phyloP scores from a whole-genome alignment of 2,329 filamentous ascomycete species.

The Pyrenophora graminea region DNA sequence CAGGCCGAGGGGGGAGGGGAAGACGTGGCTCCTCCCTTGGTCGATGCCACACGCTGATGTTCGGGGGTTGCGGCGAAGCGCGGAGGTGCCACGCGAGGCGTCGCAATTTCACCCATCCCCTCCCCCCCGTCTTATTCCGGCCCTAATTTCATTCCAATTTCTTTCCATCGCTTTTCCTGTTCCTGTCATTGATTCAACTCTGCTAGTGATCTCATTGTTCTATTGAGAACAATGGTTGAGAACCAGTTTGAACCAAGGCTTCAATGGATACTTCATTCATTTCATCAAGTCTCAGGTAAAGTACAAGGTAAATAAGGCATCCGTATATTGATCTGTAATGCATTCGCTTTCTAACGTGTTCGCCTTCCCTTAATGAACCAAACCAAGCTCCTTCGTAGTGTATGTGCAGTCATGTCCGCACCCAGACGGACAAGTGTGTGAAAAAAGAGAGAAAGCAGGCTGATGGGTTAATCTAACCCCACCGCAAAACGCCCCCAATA shows the following conservation, averaged over 20 bases:
- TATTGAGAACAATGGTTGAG: too few species aligned
- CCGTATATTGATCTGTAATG: conserved; percentile 41
- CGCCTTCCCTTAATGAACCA: conserved; percentile 35
- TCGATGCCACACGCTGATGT: conserved; percentile 6
- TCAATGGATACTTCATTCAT: too few species aligned
- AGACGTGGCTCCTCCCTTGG: background rate
- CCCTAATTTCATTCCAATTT: background rate
- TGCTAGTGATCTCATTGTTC: too few species aligned
- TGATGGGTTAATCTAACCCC: conserved; percentile 30
- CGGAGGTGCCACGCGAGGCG: conserved; percentile 22
- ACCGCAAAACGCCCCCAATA: conserved; percentile 32
- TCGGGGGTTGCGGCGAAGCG: conserved; percentile 31
- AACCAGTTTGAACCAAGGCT: too few species aligned
- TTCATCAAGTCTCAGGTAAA: background rate
- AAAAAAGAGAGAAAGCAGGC: conserved; percentile 33
- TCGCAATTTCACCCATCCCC: conserved; percentile 8
- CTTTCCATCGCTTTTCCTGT: background rate
- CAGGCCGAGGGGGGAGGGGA: background rate
- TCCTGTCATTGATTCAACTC: too few species aligned
- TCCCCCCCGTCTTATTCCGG: conserved; percentile 10
- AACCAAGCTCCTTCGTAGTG: conserved; percentile 39
- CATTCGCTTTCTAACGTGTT: conserved; percentile 47
- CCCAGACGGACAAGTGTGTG: conserved; percentile 24
- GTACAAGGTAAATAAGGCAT: conserved; percentile 16
- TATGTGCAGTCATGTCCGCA: conserved; percentile 42